Evolutionary conservation across 1,284 basidiomycete species (phyloP).

Genomic region (Irpex sp.): DNA sequence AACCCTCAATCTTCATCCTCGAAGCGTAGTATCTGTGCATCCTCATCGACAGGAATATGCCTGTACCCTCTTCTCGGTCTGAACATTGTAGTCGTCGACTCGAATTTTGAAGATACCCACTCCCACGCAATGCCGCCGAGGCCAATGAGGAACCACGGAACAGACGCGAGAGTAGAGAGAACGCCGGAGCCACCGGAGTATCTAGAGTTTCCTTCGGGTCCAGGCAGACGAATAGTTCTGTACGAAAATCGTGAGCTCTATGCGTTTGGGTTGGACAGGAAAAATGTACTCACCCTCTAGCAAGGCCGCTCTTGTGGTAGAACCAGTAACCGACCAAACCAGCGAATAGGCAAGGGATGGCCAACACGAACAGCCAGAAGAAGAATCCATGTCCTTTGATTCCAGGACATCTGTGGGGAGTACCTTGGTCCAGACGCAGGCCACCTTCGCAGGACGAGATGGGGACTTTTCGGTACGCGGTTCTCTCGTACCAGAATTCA

Average conservation of each 20-base stretch:
- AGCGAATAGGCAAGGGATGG: conserved; percentile 74
- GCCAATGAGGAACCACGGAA: conserved; percentile 87
- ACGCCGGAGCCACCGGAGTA: conserved; percentile 44
- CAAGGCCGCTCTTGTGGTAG: conserved; percentile 63
- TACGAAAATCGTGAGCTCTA: not conserved
- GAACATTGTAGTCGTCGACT: conserved; percentile 38
- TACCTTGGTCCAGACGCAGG: conserved; percentile 67
- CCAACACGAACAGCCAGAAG: conserved; percentile 80
- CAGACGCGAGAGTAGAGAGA: conserved; percentile 71
- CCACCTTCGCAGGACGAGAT: conserved; percentile 84
- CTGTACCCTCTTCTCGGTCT: conserved; percentile 69
- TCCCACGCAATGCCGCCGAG: conserved; percentile 72
- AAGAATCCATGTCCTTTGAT: conserved; percentile 63
- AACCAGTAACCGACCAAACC: conserved; percentile 78
- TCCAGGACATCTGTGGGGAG: conserved; percentile 75
- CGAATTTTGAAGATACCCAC: conserved; percentile 47
- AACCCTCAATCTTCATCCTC: conserved; percentile 65
- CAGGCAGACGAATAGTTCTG: conserved; percentile 78
- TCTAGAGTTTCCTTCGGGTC: conserved; percentile 44
- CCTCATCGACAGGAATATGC: conserved; percentile 81
- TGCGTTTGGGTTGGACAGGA: conserved; percentile 8
- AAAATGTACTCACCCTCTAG: conserved; percentile 58
- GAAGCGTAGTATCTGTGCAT: conserved; percentile 79
- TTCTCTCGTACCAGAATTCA: conserved; percentile 87
- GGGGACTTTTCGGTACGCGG: conserved; percentile 84